Conservation (phyloP, 768 basidiomycete genomes). For the Suillus discolor region DNA sequence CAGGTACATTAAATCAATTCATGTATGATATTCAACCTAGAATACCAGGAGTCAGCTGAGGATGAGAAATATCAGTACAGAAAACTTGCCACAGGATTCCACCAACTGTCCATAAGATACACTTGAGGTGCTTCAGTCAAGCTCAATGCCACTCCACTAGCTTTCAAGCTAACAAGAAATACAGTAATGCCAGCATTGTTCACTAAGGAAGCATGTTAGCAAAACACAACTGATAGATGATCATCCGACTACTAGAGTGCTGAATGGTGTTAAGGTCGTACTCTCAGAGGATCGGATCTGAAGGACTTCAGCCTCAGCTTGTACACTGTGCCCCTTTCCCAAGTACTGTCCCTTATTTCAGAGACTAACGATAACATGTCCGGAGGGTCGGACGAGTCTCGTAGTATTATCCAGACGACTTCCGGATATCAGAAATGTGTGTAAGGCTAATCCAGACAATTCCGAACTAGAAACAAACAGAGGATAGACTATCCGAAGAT, state of each 20-base stretch:
- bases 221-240: background rate
- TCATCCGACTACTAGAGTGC: constrained; percentile 75
- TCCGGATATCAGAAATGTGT: no score
- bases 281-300: no score
- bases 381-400: no score
- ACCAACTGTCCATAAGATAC: constrained; percentile 97
- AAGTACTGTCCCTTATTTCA: no score
- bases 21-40: constrained; percentile 84
- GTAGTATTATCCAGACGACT: no score
- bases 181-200: constrained; percentile 93
- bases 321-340: no score
- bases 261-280: constrained; percentile 61
- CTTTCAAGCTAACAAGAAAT: constrained; percentile 96
- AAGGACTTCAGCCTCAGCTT: no score
- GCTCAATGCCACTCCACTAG: constrained; percentile 92
- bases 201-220: constrained; percentile 50
- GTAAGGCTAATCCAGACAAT: no score
- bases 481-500: no score
- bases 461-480: no score
- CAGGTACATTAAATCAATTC: background rate
- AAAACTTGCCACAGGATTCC: constrained; percentile 89
- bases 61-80: constrained; percentile 10
- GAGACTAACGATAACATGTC: no score
- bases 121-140: constrained; percentile 91
- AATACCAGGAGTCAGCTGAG: no score